Evolutionary conservation across 2,329 filamentous ascomycete species (phyloP).

Genomic region (Neurospora sp.): DNA sequence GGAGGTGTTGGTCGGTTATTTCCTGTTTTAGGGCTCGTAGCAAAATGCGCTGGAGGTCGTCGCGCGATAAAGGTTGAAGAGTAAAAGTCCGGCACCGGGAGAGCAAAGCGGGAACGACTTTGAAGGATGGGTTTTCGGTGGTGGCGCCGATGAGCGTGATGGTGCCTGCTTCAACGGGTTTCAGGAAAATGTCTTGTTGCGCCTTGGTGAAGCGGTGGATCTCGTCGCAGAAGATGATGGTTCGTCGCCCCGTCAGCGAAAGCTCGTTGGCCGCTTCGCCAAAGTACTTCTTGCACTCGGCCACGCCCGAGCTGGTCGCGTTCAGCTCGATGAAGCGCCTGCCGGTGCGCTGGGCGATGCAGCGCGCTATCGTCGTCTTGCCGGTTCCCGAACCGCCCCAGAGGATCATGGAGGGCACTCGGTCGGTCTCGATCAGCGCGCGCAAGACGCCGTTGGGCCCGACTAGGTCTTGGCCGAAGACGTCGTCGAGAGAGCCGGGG

Average conservation of each 20-base stretch:
- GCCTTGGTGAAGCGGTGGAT: constrained; percentile 86
- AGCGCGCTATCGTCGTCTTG: constrained; percentile 85
- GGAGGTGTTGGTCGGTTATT: constrained; percentile 26
- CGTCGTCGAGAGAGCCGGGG: constrained; percentile 70
- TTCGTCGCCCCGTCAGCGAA: constrained; percentile 72
- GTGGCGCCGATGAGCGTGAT: constrained; percentile 91
- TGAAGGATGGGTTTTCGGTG: constrained; percentile 94
- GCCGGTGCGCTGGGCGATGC: constrained; percentile 74
- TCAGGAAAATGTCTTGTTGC: constrained; percentile 91
- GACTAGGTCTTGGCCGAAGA: constrained; percentile 86
- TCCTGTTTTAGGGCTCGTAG: constrained; percentile 62
- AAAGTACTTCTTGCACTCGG: constrained; percentile 89
- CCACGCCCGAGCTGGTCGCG: constrained; percentile 78
- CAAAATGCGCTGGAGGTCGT: constrained; percentile 65
- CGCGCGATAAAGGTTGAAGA: constrained; percentile 60
- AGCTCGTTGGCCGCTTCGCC: constrained; percentile 73
- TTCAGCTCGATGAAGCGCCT: constrained; percentile 93
- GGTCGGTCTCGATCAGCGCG: constrained; percentile 73
- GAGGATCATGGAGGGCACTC: constrained; percentile 88
- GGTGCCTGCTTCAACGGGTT: constrained; percentile 81
- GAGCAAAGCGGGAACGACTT: constrained; percentile 76
- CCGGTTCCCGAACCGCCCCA: constrained; percentile 78
- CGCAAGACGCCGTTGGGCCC: constrained; percentile 75
- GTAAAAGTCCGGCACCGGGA: constrained; percentile 89
- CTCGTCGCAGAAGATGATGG: constrained; percentile 96